These are phyloP conservation scores for Hypericum androsaemum DNA, from an alignment of 345 rosid species.

Conservation along the genomic window DNA sequence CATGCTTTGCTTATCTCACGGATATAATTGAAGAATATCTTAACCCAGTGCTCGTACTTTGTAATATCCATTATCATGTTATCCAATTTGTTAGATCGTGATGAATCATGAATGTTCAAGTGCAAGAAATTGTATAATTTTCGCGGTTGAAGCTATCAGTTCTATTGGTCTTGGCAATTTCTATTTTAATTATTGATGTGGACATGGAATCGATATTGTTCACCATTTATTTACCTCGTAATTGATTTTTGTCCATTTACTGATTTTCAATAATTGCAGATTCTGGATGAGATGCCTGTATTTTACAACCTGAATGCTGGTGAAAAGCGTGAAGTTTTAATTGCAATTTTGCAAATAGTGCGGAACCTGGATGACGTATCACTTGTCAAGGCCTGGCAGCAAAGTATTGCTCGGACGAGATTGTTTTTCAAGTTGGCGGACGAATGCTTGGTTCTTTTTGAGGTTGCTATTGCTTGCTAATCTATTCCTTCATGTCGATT, in stretches of 20 bases:
- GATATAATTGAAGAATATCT: background rate
- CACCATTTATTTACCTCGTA: too few relatives aligned
- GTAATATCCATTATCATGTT: too few relatives aligned
- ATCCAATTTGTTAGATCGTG: too few relatives aligned
- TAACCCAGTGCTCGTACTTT: background rate
- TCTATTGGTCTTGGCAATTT: too few relatives aligned
- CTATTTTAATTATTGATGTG: background rate
- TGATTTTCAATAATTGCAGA: slow-evolving; percentile 41
- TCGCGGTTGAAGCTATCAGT: too few relatives aligned
- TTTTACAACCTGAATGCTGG: slow-evolving; percentile 88
- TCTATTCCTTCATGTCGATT: slow-evolving; percentile 6
- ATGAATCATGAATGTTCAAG: too few relatives aligned
- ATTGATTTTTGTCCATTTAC: background rate
- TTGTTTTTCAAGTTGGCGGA: slow-evolving; percentile 95
- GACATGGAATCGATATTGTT: background rate
- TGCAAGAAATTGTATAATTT: too few relatives aligned
- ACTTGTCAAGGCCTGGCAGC: slow-evolving; percentile 95
- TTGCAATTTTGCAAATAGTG: slow-evolving; percentile 81
- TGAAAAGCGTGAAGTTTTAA: slow-evolving; percentile 95
- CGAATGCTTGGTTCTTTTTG: slow-evolving; percentile 89
- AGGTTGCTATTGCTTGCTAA: slow-evolving; percentile 40
- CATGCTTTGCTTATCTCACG: too few relatives aligned
- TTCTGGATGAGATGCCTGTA: slow-evolving; percentile 98
- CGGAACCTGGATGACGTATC: slow-evolving; percentile 93
- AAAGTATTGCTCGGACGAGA: slow-evolving; percentile 95